A percentile compares a stretch with the other conserved stretches of the same genome.
phyloP scores from a whole-genome alignment of 2,329 filamentous ascomycete genomes.

The Ambrosiella cleistominuta region DNA sequence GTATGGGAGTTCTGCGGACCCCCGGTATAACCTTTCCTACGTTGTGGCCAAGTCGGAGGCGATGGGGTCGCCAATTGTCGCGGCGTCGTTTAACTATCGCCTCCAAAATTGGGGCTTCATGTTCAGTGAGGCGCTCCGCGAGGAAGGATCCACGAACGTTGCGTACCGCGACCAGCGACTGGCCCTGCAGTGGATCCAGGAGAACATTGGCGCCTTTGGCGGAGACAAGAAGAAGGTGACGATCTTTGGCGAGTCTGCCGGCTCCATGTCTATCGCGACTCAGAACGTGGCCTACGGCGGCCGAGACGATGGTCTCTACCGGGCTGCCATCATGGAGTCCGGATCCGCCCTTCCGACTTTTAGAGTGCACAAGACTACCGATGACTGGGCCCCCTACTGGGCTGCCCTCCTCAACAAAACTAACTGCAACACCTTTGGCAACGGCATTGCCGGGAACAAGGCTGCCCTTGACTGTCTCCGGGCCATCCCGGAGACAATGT shows the following conservation, averaged over 20 bases:
- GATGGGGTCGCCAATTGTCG: constrained; percentile 29
- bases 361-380: constrained; percentile 11
- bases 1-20: constrained; percentile 26
- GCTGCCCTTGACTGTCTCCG: constrained; percentile 20
- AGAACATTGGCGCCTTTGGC: constrained; percentile 21
- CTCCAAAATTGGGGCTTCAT: constrained; percentile 33
- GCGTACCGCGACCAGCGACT: constrained; percentile 31
- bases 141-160: constrained; percentile 20
- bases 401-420: constrained; percentile 16
- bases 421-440: constrained; percentile 16
- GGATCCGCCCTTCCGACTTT: constrained; percentile 22
- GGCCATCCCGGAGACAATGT: constrained; percentile 18
- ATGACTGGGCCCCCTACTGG: constrained; percentile 19
- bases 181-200: constrained; percentile 30
- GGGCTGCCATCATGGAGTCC: constrained; percentile 32
- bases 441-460: constrained; percentile 8
- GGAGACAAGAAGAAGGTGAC: constrained; percentile 30
- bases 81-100: constrained; percentile 29
- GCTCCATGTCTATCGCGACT: constrained; percentile 28
- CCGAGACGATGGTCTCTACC: constrained; percentile 35
- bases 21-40: constrained; percentile 24
- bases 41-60: constrained; percentile 26
- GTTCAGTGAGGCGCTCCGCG: constrained; percentile 22
- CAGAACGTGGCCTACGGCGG: constrained; percentile 36
- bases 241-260: constrained; percentile 26